A percentile compares a stretch with the other conserved stretches of the same genome.
Evolutionary conservation across 2,329 filamentous ascomycete species (phyloP).

Genomic region (Fusarium humuli): DNA sequence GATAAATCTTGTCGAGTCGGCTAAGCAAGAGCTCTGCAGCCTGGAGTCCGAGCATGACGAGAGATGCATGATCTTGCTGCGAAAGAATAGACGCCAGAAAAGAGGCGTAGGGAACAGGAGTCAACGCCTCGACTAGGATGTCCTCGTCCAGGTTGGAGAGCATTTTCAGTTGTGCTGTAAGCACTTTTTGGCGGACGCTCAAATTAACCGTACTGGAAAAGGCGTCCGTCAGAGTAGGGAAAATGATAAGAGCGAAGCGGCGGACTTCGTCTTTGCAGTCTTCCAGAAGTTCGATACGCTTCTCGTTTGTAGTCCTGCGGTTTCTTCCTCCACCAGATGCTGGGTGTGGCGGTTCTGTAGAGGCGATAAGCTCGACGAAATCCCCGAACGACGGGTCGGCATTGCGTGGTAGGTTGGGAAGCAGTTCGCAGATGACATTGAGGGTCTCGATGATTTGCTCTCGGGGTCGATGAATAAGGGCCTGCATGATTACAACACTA

Average conservation of each 20-base stretch:
- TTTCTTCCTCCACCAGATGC: slow-evolving; percentile 50
- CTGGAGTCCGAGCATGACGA: slow-evolving; percentile 89
- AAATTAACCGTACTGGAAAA: slow-evolving; percentile 98
- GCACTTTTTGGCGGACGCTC: slow-evolving; percentile 91
- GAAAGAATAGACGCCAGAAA: slow-evolving; percentile 95
- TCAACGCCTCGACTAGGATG: slow-evolving; percentile 86
- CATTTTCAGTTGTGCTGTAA: slow-evolving; percentile 98
- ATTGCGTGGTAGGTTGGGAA: slow-evolving; percentile 77
- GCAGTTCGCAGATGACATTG: slow-evolving; percentile 95
- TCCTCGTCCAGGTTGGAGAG: slow-evolving; percentile 89
- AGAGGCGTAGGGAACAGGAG: slow-evolving; percentile 92
- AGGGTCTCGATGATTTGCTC: slow-evolving; percentile 98
- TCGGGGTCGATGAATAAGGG: slow-evolving; percentile 91
- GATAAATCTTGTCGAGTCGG: slow-evolving; percentile 87
- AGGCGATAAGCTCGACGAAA: slow-evolving; percentile 56
- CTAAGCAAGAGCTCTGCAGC: slow-evolving; percentile 89
- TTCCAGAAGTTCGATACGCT: slow-evolving; percentile 82
- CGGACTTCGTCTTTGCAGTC: slow-evolving; percentile 89
- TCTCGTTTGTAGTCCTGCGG: slow-evolving; percentile 73
- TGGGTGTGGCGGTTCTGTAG: slow-evolving; percentile 56
- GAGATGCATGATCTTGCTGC: slow-evolving; percentile 88
- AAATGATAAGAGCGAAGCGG: slow-evolving; percentile 90
- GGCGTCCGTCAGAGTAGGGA: slow-evolving; percentile 94
- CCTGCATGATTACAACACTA: slow-evolving; percentile 98
- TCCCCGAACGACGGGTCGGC: slow-evolving; percentile 59